Evolutionary conservation across 352 stramenopile species (phyloP), one percentile per base, ranked within the genome.

Genomic region (Phytophthora sp.): DNA sequence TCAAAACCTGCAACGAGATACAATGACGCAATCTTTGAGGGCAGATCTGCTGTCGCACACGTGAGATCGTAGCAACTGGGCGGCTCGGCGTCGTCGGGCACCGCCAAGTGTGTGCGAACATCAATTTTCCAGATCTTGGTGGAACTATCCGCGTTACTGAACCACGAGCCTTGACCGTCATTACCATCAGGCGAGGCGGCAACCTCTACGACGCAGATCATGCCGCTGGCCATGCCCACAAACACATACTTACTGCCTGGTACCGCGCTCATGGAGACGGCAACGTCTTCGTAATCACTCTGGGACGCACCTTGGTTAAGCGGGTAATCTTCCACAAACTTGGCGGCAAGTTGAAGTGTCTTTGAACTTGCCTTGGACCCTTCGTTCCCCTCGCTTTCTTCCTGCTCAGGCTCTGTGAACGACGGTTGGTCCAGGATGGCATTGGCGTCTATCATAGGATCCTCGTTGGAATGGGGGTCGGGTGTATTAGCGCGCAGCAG

Each of bases 111-210:
- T 6, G 78, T 72, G 1, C 86, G 60, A 7, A 94, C 83, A 46
- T 94, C 85, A 63, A 94, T 92, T 63, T 91, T 91, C 85, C 85
- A 94, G 6, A 91, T 71, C 35, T 80, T 79, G 4, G 77, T 77
- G 6, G 65, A 66, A 13, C 24, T 57, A 4, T 38, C 58, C 20
- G 50, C 51, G 2, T 47, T 54, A 20, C 66, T 68, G 12, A 84
- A 85, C 79, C 75, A 85, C 1, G 73, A 73, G 11, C 30, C 26
- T 30, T 59, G 54, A 27, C 52, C 51, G 27, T 59, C 52, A 0
- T 27, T 20, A n/a, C 11, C 41, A 18, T 63, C 33, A 0, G 35
- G 12, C 0, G 45, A 16, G 24, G 58, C 54, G 11, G 71, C 63
- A 26, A 91, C 71, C 45, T 92, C 75, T 26, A 91, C 66, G 26